phyloP scores from a whole-genome alignment of 257 asterid genomes.

The Eustoma russellianum region DNA sequence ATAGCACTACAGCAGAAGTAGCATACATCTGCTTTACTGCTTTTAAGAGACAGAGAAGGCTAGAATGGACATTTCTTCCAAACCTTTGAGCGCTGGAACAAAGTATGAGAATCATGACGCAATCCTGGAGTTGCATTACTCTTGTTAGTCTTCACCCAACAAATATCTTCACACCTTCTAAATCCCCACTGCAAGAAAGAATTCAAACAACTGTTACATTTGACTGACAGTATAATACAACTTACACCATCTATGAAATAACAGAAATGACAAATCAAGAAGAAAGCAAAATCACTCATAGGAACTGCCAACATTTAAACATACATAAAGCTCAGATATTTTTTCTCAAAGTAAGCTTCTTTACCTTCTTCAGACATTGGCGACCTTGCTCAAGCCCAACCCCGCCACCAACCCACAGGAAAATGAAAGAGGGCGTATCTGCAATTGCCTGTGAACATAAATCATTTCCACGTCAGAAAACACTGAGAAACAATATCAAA shows the following conservation, averaged over 20 bases:
- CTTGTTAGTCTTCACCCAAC: slow-evolving; percentile 99
- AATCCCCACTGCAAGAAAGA: slow-evolving; percentile 84
- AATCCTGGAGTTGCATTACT: slow-evolving; percentile 86
- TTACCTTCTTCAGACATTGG: slow-evolving; percentile 92
- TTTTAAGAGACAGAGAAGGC: not conserved
- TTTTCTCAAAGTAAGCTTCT: slow-evolving; percentile 5
- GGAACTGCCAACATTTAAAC: slow-evolving; percentile 1
- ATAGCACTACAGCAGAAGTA: slow-evolving; percentile 5
- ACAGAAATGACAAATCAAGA: not conserved
- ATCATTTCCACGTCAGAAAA: not conserved
- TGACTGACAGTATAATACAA: not conserved
- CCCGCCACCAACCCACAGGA: slow-evolving; percentile 99
- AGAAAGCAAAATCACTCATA: not conserved
- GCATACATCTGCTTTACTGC: too few species aligned
- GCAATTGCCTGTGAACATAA: slow-evolving; percentile 65
- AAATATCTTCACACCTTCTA: slow-evolving; percentile 99
- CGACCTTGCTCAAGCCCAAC: slow-evolving; percentile 99
- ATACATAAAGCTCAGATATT: slow-evolving; percentile 7
- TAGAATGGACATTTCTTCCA: slow-evolving; percentile 6
- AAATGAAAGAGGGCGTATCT: slow-evolving; percentile 96
- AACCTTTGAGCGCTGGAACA: slow-evolving; percentile 95
- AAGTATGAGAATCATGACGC: slow-evolving; percentile 97
- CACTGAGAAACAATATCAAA: not conserved
- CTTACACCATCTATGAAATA: not conserved
- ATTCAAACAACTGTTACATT: slow-evolving; percentile 1